Evolutionary conservation across 495 filamentous ascomycete genomes (phyloP).

Genomic region (Daldinia decipiens): DNA sequence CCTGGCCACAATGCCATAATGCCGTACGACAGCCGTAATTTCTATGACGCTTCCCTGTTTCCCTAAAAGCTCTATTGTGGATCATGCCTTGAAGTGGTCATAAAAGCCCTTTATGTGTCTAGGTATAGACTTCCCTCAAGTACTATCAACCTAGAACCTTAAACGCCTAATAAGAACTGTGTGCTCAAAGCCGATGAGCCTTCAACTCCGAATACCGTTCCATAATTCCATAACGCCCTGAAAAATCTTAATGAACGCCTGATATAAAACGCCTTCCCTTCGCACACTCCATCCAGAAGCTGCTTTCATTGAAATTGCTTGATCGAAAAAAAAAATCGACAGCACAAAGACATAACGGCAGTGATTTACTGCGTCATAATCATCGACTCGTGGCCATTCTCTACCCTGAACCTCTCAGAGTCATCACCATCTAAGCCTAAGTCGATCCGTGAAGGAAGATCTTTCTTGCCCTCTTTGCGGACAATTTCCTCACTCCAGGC

Average conservation of each 20-base stretch:
- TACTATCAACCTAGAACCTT: constrained; percentile 1
- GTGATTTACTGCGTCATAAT: constrained; percentile 56
- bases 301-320: not conserved
- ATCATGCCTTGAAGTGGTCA: constrained; percentile 18
- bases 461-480: constrained; percentile 71
- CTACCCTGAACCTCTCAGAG: constrained; percentile 47
- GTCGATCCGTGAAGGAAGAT: constrained; percentile 76
- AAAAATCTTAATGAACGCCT: constrained; percentile 17
- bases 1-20: constrained; percentile 9
- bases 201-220: constrained; percentile 6
- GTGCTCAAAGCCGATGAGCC: constrained; percentile 3
- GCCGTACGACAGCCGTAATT: constrained; percentile 2
- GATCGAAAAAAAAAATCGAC: not conserved
- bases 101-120: constrained; percentile 11
- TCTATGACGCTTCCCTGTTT: constrained; percentile 4
- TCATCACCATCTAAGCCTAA: constrained; percentile 72
- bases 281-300: not conserved
- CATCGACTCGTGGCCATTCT: constrained; percentile 68
- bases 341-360: not conserved
- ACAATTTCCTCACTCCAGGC: constrained; percentile 87
- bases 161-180: constrained; percentile 27
- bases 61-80: constrained; percentile 18
- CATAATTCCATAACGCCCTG: constrained; percentile 28
- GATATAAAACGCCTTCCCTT: not conserved
- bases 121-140: constrained; percentile 14